Evolutionary conservation across 1,284 basidiomycete species (phyloP).

Genomic region (Leccinum fallax): DNA sequence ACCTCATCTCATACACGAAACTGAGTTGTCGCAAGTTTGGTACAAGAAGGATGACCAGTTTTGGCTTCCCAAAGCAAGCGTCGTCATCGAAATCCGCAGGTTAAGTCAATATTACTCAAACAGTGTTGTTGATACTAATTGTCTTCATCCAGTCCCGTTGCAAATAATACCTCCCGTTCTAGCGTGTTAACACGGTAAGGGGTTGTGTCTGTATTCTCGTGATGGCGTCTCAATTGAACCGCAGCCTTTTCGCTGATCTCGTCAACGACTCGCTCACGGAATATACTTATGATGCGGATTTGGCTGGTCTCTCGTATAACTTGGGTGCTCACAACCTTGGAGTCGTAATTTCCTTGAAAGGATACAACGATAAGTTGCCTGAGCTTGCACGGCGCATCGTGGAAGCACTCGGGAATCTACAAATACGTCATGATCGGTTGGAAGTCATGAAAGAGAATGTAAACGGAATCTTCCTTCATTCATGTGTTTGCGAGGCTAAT

Average conservation of each 20-base stretch:
- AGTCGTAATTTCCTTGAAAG: constrained; percentile 71
- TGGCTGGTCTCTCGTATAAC: constrained; percentile 86
- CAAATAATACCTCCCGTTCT: constrained; percentile 57
- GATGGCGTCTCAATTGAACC: not conserved
- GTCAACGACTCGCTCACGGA: constrained; percentile 90
- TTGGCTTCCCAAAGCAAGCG: constrained; percentile 87
- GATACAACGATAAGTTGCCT: constrained; percentile 94
- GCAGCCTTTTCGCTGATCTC: constrained; percentile 83
- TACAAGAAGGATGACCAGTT: constrained; percentile 96
- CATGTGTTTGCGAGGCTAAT: constrained; percentile 10
- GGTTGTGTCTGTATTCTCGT: not conserved
- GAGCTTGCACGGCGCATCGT: constrained; percentile 80
- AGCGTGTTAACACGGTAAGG: constrained; percentile 65
- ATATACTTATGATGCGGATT: constrained; percentile 90
- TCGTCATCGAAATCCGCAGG: constrained; percentile 75
- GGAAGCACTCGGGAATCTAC: constrained; percentile 68
- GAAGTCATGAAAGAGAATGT: constrained; percentile 87
- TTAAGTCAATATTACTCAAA: constrained; percentile 31
- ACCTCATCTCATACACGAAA: constrained; percentile 78
- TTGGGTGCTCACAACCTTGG: constrained; percentile 71
- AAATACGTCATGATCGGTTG: constrained; percentile 75
- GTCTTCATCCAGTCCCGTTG: constrained; percentile 47
- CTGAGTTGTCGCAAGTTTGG: constrained; percentile 77
- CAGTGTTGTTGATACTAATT: constrained; percentile 9
- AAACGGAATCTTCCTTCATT: constrained; percentile 19